Evolutionary conservation across 805 yeast genomes (phyloP), one percentile per base, ranked within the genome.

Genomic region (Suhomyces kilbournensis): DNA sequence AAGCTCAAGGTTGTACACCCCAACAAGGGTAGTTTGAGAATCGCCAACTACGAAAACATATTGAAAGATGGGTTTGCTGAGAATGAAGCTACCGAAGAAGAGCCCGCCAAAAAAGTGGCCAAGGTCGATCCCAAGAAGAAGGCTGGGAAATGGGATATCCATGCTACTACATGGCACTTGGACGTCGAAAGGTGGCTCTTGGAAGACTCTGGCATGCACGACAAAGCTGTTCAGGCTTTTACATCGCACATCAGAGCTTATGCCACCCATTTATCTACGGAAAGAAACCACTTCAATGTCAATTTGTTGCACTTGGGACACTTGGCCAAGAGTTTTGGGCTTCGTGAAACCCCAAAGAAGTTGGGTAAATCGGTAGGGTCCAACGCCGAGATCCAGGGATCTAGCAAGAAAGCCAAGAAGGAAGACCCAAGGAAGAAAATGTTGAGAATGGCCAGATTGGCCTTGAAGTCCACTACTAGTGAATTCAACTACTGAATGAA

Each of bases 151-250:
- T 96, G 98, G 98, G 97, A 93, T 66, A 83, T 84, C 26, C 90
- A 88, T 61, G 99, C 97, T 4, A 96, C 99, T 0, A 90, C 97
- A 1, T 93, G 96, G 93, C 99, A 94, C 66, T 75, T 94, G 59
- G 84, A 87, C 51, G 81, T 91, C 10, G 99, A 94, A 73, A 77
- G 97, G 65, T 86, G 96, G 87, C 75, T 93, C 15, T 70, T 94
- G 47, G 94, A 83, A 57, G 89, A 88, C 60, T 67, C 78, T 1
- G 64, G 69, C 0, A 81, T 83, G 6, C 84, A 83, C 47, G 83
- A 80, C 14, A 65, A 78, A 39, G 97, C 99, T 1, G 80, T 82
- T 4, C 82, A 85, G 62, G 98, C 90, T 3, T 94, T 89, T 65
- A 82, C 87, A 14, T 86, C 96, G 54, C 98, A 93, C 66, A 77